Evolutionary conservation across 225 moss, liverwort and hornwort genomes (phyloP).

Genomic region (Pseudoscleropodium purum): DNA sequence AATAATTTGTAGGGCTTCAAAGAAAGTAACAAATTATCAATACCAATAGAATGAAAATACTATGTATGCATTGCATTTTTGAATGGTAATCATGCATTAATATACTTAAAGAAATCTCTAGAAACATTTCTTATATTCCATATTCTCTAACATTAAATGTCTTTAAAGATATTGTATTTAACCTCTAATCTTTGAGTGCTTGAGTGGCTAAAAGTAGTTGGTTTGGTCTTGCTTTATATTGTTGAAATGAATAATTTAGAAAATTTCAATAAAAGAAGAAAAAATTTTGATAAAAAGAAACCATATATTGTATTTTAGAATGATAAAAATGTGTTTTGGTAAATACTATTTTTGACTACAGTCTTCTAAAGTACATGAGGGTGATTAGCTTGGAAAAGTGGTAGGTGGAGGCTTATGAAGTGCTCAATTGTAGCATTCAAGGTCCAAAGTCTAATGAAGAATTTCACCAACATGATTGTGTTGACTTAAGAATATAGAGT

Average conservation of each 20-base stretch:
- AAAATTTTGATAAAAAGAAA: background rate
- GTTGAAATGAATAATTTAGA: background rate
- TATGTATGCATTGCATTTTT: background rate
- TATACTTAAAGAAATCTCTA: background rate
- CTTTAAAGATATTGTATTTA: background rate
- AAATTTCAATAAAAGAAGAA: background rate
- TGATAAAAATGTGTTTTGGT: background rate
- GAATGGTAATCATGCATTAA: background rate
- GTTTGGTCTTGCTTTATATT: background rate
- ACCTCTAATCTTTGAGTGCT: accelerated
- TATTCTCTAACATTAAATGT: background rate
- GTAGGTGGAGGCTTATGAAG: background rate
- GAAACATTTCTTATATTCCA: background rate
- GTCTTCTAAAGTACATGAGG: accelerated
- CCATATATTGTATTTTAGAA: background rate
- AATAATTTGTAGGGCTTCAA: background rate
- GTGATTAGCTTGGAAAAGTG: accelerated
- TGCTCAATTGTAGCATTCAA: accelerated
- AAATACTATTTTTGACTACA: background rate
- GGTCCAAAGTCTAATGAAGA: background rate
- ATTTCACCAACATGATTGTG: background rate
- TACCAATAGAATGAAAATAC: background rate
- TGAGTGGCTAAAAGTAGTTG: background rate
- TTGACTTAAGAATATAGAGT: accelerated
- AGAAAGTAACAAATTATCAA: background rate